Percentiles rank a stretch among this genome's conserved stretches.
Conservation (phyloP, 257 asterid species). For the Haberlea rhodopensis region DNA sequence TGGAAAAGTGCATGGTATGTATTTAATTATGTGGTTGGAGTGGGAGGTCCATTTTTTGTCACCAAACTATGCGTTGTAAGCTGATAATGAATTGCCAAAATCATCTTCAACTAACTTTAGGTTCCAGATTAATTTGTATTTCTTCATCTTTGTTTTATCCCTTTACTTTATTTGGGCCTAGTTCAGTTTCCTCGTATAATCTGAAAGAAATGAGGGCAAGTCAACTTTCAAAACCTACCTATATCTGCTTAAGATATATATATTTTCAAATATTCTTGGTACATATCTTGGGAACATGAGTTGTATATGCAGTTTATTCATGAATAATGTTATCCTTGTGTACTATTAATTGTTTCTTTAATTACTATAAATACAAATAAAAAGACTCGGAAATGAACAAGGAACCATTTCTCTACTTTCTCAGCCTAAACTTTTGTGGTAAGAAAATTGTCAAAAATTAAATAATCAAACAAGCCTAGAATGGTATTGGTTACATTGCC, state of each 20-base stretch:
- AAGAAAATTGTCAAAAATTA: background rate
- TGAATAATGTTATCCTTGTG: background rate
- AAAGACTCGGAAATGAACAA: background rate
- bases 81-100: slow-evolving; percentile 23
- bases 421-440: background rate
- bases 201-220: background rate
- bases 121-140: background rate
- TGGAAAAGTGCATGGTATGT: slow-evolving; percentile 25
- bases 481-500: background rate
- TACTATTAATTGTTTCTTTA: background rate
- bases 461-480: no score
- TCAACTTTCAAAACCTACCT: background rate
- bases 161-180: background rate
- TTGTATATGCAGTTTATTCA: background rate
- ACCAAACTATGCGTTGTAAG: slow-evolving; percentile 20
- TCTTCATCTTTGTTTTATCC: background rate
- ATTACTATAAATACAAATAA: background rate
- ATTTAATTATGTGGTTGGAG: slow-evolving; percentile 29
- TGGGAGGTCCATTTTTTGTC: slow-evolving; percentile 26
- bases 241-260: background rate
- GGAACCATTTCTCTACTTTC: background rate
- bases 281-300: background rate
- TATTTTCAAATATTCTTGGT: background rate
- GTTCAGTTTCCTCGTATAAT: background rate
- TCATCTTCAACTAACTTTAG: slow-evolving; percentile 26